phyloP scores from a whole-genome alignment of 2,329 filamentous ascomycete genomes.

The Fonsecaea erecta region DNA sequence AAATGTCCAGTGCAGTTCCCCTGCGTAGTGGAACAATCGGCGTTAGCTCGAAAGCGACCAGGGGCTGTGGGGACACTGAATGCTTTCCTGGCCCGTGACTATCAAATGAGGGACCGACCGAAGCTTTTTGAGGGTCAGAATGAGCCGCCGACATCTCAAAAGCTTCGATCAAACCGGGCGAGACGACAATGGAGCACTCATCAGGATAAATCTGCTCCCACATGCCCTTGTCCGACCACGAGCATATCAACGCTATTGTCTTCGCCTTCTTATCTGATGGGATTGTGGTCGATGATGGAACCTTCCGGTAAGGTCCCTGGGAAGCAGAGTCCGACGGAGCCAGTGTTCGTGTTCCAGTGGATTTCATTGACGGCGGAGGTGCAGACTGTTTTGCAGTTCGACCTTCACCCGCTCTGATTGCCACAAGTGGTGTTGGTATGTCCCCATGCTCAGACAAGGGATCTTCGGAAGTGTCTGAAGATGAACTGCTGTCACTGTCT shows the following conservation, averaged over 20 bases:
- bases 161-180: constrained; percentile 68
- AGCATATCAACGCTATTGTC: constrained; percentile 64
- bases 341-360: constrained; percentile 60
- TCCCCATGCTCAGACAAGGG: constrained; percentile 56
- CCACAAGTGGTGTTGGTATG: constrained; percentile 45
- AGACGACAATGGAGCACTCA: constrained; percentile 67
- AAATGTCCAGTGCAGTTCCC: constrained; percentile 90
- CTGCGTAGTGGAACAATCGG: constrained; percentile 87
- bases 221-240: constrained; percentile 65
- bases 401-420: constrained; percentile 45
- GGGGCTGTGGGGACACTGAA: constrained; percentile 50
- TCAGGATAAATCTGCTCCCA: constrained; percentile 67
- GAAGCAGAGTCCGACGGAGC: constrained; percentile 82
- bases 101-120: constrained; percentile 32
- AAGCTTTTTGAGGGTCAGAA: constrained; percentile 39
- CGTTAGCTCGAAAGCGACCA: constrained; percentile 80
- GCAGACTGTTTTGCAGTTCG: constrained; percentile 46
- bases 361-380: constrained; percentile 47
- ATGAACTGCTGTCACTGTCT: constrained; percentile 54
- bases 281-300: constrained; percentile 47
- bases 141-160: constrained; percentile 60
- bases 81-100: constrained; percentile 38
- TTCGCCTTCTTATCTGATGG: constrained; percentile 56
- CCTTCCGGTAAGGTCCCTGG: constrained; percentile 68
- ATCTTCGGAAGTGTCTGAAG: constrained; percentile 60